phyloP scores from a whole-genome alignment of 2,329 filamentous ascomycete species.

The Fusarium cyanostomum region DNA sequence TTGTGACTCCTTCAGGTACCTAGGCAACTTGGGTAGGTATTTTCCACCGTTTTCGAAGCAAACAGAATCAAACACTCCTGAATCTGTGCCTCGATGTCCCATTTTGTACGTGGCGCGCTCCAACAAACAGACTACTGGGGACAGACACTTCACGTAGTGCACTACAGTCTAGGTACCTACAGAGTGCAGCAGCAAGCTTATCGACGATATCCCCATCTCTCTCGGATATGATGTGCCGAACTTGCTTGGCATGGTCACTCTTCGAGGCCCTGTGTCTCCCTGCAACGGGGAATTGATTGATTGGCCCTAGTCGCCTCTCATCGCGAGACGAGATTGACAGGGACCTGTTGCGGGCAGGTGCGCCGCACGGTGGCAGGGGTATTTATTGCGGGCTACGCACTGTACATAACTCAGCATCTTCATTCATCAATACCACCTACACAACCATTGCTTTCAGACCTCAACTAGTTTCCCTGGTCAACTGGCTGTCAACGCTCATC shows the following conservation, averaged over 20 bases:
- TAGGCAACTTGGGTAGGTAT: too few species aligned
- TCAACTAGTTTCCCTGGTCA: too few species aligned
- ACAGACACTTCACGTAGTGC: too few species aligned
- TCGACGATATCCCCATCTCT: slow-evolving; percentile 17
- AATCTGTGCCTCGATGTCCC: not conserved
- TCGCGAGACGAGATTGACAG: slow-evolving; percentile 11
- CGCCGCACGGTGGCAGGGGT: too few species aligned
- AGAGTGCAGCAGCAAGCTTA: slow-evolving; percentile 28
- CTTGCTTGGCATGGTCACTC: slow-evolving; percentile 21
- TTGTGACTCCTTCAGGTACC: slow-evolving; percentile 9
- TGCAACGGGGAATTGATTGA: slow-evolving; percentile 8
- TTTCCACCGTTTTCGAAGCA: not conserved
- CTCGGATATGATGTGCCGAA: slow-evolving; percentile 26
- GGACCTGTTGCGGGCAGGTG: not conserved
- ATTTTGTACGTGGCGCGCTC: slow-evolving; percentile 1
- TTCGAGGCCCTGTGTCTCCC: not conserved
- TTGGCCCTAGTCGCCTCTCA: too few species aligned
- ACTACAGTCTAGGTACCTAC: not conserved
- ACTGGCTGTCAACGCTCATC: too few species aligned
- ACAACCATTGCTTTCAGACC: too few species aligned
- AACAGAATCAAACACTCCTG: not conserved
- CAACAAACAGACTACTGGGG: slow-evolving; percentile 35
- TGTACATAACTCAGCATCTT: too few species aligned
- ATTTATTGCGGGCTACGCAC: too few species aligned
- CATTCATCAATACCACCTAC: too few species aligned